Evolutionary conservation across 306 rosid genomes (phyloP).

Genomic region (Rosa chinensis): DNA sequence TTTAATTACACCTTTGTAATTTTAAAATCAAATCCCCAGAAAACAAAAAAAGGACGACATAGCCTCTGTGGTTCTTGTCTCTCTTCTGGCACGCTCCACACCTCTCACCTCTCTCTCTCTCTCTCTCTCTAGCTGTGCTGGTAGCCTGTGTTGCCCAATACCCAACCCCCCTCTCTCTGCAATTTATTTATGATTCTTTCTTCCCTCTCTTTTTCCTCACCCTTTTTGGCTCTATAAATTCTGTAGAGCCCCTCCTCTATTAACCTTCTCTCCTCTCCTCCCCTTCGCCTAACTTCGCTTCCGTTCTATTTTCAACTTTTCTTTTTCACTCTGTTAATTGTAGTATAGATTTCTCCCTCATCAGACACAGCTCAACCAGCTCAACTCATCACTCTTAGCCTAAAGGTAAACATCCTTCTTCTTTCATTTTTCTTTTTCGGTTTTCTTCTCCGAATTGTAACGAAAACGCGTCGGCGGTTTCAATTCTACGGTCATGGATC

Average conservation of each 20-base stretch:
- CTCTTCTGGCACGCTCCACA: slow-evolving; percentile 3
- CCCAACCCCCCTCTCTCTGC: slow-evolving; percentile 1
- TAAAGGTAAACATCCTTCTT: background rate
- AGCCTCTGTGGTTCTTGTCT: background rate
- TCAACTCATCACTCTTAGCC: background rate
- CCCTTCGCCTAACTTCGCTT: background rate
- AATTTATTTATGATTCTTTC: background rate
- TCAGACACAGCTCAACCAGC: background rate
- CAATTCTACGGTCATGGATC: background rate
- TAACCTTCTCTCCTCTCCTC: slow-evolving; percentile 1
- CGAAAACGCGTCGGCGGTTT: background rate
- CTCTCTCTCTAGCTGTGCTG: background rate
- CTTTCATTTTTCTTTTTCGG: background rate
- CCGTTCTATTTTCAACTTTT: background rate
- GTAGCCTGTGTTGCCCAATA: background rate
- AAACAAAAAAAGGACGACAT: background rate
- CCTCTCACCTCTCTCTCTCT: background rate
- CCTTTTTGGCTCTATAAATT: slow-evolving; percentile 23
- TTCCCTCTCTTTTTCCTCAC: slow-evolving; percentile 18
- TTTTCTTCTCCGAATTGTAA: background rate
- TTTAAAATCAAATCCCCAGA: background rate
- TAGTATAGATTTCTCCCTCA: background rate
- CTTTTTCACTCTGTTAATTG: background rate
- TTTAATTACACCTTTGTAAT: background rate
- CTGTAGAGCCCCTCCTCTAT: background rate